Percentiles rank a stretch among this genome's conserved stretches.
Evolutionary conservation across 2,329 filamentous ascomycete species (phyloP).

Genomic region (Scedosporium boydii): DNA sequence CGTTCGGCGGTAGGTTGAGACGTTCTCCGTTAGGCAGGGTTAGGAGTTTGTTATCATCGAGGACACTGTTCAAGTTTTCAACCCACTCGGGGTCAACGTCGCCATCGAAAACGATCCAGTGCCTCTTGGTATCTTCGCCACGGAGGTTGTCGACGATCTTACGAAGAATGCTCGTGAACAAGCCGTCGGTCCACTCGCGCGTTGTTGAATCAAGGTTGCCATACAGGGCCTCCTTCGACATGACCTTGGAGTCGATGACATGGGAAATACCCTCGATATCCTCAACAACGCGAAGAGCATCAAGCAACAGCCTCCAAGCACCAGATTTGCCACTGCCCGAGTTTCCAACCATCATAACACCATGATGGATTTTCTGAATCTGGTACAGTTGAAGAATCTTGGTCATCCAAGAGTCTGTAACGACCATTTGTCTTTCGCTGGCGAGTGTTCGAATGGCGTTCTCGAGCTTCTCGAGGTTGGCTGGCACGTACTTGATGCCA

Average conservation of each 20-base stretch:
- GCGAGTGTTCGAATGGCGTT: conserved; percentile 76
- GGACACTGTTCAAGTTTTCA: conserved; percentile 97
- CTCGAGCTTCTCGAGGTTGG: conserved; percentile 71
- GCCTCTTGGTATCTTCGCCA: conserved; percentile 90
- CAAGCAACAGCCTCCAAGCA: conserved; percentile 85
- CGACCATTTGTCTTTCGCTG: conserved; percentile 74
- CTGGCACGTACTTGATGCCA: conserved; percentile 84
- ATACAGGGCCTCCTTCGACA: conserved; percentile 98
- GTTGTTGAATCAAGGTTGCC: conserved; percentile 94
- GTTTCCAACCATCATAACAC: conserved; percentile 99
- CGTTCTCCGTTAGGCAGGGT: conserved; percentile 97
- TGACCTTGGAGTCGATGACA: conserved; percentile 98
- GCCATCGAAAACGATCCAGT: conserved; percentile 99
- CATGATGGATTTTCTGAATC: conserved; percentile 95
- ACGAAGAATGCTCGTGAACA: conserved; percentile 94
- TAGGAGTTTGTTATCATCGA: conserved; percentile 97
- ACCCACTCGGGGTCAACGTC: conserved; percentile 99
- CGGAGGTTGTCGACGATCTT: conserved; percentile 99
- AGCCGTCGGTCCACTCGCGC: conserved; percentile 95
- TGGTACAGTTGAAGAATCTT: conserved; percentile 96
- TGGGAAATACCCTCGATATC: conserved; percentile 90
- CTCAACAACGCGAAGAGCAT: conserved; percentile 85
- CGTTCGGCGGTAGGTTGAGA: conserved; percentile 85
- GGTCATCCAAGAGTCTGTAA: conserved; percentile 93
- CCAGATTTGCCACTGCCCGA: conserved; percentile 96